These are phyloP conservation scores for Nicotiana obtusifolia DNA, from an alignment of 257 asterid species.

Conservation along the genomic window DNA sequence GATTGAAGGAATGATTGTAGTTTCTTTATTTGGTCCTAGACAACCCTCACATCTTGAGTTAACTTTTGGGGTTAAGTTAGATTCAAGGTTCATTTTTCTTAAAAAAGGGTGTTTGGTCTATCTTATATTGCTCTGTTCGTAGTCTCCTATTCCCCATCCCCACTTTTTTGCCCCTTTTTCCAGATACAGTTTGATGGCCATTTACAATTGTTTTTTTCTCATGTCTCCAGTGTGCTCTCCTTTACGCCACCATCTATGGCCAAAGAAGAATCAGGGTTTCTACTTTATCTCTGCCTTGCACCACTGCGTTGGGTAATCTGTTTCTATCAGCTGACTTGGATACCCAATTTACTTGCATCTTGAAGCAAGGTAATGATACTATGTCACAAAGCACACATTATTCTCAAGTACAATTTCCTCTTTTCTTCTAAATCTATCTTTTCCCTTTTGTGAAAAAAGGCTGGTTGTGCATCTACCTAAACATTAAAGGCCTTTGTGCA, in stretches of 20 bases:
- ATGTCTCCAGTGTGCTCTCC: slow-evolving; percentile 75
- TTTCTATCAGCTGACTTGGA: slow-evolving; percentile 93
- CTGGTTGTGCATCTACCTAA: not conserved
- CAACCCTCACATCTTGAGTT: not conserved
- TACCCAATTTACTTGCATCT: slow-evolving; percentile 79
- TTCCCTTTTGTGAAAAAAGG: not conserved
- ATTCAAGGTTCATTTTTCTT: not conserved
- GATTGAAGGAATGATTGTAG: not conserved
- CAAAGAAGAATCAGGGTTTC: slow-evolving; percentile 96
- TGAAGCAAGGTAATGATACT: slow-evolving; percentile 61
- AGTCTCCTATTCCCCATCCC: not conserved
- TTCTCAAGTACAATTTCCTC: not conserved
- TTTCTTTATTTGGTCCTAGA: not conserved
- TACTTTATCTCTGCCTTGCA: slow-evolving; percentile 84
- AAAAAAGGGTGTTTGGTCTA: not conserved
- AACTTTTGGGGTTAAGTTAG: not conserved
- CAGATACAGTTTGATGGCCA: not conserved
- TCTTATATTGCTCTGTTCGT: not conserved
- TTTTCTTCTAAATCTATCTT: not conserved
- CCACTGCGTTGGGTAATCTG: slow-evolving; percentile 75
- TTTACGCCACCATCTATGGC: slow-evolving; percentile 86
- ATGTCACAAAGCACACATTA: not conserved
- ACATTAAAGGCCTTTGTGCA: not conserved
- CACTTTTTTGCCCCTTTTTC: not conserved
- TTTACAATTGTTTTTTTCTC: not conserved